Evolutionary conservation across 2,329 filamentous ascomycete species (phyloP), one percentile per base, ranked within the genome.

Genomic region (Ploettnerulaceae sp.): DNA sequence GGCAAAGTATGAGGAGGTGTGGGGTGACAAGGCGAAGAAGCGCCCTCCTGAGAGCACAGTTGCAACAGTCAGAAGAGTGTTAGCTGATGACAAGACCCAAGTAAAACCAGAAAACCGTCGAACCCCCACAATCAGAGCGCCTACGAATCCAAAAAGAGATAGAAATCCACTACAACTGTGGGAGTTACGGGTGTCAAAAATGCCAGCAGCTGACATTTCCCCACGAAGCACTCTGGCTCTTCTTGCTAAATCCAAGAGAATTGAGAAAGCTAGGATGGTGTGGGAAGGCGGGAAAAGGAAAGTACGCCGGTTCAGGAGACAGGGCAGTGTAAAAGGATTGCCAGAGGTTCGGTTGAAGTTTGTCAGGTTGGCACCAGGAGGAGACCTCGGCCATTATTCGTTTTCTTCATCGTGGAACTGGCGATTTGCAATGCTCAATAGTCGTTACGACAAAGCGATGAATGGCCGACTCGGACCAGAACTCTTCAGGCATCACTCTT

Each of bases 391-490:
- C 12, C 18, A 32, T 9, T 33, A 20, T n/a, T 32, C 11, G 5
- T 36, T 17, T 25, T 40, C 32, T 35, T 11, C 17, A 4, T 26
- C 20, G 11, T 53, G 51, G 51, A 39, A 53, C 21, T 43, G 32
- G 36, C 47, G 51, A 9, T 52, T 54, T 45, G 37, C 48, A 14
- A 21, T 47, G 15, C 24, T 56, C 17, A 41, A 47, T 36, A 20
- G 40, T 33, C 41, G 48, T 3, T 22, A 48, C 21, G 36, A 45
- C 31, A 35, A 34, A 20, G 24, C 40, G 11, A 39, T 28, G 26
- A 25, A 39, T 11, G 26, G 35, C 7, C 9, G 12, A 6, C 11
- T 15, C 25, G 14, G 24, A 14, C 34, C 46, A 15, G 22, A 2
- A 26, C 14, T 34, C 14, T 12, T 15, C 17, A 26, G n/a, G 5